Percentiles rank a stretch among this genome's conserved stretches.
phyloP scores from a whole-genome alignment of 2,329 filamentous ascomycete species.

The Cladophialophora chaetospira region DNA sequence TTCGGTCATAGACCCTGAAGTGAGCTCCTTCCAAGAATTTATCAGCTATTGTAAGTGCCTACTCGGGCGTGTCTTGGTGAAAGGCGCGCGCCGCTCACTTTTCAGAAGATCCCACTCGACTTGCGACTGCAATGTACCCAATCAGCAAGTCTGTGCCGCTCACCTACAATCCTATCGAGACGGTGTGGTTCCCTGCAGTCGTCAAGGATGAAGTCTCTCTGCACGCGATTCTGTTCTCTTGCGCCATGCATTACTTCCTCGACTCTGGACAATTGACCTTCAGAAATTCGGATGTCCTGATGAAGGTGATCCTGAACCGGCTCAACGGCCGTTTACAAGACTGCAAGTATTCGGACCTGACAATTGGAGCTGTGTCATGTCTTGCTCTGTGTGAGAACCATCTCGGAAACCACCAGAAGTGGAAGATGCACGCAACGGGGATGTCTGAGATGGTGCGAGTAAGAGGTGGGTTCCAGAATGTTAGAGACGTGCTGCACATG shows the following conservation, averaged over 20 bases:
- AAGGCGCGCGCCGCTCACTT: background rate
- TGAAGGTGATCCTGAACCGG: conserved; percentile 26
- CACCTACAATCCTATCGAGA: conserved; percentile 19
- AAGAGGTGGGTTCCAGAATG: conserved; percentile 22
- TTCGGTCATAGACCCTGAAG: conserved; percentile 26
- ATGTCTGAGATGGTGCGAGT: conserved; percentile 28
- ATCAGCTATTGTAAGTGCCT: conserved; percentile 19
- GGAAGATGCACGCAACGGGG: conserved; percentile 24
- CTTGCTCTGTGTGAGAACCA: conserved; percentile 24
- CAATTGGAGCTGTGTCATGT: conserved; percentile 29
- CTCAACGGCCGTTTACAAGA: conserved; percentile 23
- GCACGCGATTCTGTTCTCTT: conserved; percentile 25
- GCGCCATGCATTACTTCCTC: conserved; percentile 19
- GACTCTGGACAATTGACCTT: conserved; percentile 1
- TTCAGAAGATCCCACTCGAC: conserved; percentile 18
- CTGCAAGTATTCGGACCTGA: conserved; percentile 22
- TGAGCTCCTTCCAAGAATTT: conserved; percentile 18
- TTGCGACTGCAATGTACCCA: conserved; percentile 21
- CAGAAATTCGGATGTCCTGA: conserved; percentile 17
- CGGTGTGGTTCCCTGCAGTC: conserved; percentile 25
- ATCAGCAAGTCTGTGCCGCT: conserved; percentile 16
- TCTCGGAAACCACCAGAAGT: conserved; percentile 22
- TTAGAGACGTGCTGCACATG: conserved; percentile 17
- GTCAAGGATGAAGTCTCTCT: conserved; percentile 24
- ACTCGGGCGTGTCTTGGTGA: background rate